These are phyloP conservation scores for Eudorina sp. DNA, from an alignment of 139 green algal genomes.

Conservation along the genomic window DNA sequence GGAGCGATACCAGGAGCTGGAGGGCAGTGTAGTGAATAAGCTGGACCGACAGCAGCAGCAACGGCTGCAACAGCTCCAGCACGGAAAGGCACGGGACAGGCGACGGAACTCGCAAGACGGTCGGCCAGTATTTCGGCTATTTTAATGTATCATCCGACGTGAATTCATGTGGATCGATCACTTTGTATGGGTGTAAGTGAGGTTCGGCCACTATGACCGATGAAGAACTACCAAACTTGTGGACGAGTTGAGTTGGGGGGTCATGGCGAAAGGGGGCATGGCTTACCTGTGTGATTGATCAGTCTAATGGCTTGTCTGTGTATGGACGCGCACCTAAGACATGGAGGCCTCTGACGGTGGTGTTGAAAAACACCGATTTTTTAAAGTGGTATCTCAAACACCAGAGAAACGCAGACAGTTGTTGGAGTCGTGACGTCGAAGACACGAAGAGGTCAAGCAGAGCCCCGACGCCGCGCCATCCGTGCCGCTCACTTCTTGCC, in stretches of 20 bases:
- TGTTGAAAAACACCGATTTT: slow-evolving; percentile 63
- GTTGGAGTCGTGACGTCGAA: neutral
- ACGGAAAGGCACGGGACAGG: neutral
- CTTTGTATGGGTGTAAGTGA: too few species aligned
- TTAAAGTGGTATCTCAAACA: neutral
- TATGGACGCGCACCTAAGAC: too few species aligned
- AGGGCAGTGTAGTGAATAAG: neutral
- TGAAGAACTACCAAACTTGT: too few species aligned
- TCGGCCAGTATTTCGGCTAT: slow-evolving; percentile 12
- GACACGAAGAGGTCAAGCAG: too few species aligned
- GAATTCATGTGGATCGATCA: too few species aligned
- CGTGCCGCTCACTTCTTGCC: slow-evolving; percentile 23
- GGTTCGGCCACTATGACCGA: too few species aligned
- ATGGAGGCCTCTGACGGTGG: slow-evolving; percentile 29
- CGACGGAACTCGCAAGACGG: slow-evolving; percentile 18
- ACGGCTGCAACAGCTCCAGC: neutral
- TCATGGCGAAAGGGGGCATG: too few species aligned
- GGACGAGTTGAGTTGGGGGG: too few species aligned
- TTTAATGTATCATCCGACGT: too few species aligned
- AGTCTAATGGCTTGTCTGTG: too few species aligned
- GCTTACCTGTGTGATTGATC: too few species aligned
- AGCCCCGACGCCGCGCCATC: too few species aligned
- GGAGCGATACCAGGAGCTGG: neutral
- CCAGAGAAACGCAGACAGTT: neutral
- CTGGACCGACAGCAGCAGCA: slow-evolving; percentile 13